These are phyloP conservation scores for Backusella liffmaniae DNA, from an alignment of 192 early-diverging fungal genomes.

Conservation along the genomic window DNA sequence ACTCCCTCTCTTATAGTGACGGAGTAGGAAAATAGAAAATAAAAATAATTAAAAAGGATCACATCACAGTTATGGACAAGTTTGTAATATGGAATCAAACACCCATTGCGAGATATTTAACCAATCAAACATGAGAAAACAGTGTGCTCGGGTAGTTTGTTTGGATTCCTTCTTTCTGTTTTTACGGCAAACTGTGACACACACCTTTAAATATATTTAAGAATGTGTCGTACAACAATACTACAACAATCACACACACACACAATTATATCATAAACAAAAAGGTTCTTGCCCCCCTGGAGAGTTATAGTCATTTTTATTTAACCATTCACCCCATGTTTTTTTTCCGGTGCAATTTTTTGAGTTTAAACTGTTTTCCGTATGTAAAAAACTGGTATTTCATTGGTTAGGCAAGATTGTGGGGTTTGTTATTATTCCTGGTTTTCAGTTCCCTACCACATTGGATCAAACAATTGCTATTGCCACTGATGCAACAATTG, in stretches of 20 bases:
- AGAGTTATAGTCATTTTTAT: neutral
- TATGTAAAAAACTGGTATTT: neutral
- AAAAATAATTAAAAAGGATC: conserved; percentile 3
- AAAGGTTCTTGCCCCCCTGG: neutral
- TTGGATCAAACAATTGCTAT: too few species aligned
- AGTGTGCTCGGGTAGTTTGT: neutral
- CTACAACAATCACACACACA: neutral
- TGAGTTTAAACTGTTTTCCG: neutral
- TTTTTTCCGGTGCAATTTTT: neutral
- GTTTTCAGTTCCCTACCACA: neutral
- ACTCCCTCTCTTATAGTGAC: neutral
- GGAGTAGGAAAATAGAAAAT: neutral
- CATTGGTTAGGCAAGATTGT: neutral
- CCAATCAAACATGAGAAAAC: neutral
- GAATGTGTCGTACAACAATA: neutral
- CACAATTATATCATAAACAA: neutral
- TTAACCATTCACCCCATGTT: neutral
- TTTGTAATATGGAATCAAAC: conserved; percentile 1
- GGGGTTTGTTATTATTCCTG: neutral
- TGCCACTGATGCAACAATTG: too few species aligned
- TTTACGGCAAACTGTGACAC: neutral
- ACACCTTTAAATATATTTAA: neutral
- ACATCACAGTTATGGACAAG: conserved; percentile 3
- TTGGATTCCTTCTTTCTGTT: neutral
- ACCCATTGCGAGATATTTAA: neutral